phyloP scores from a whole-genome alignment of 495 filamentous ascomycete species.

The Neurospora tetraspora region DNA sequence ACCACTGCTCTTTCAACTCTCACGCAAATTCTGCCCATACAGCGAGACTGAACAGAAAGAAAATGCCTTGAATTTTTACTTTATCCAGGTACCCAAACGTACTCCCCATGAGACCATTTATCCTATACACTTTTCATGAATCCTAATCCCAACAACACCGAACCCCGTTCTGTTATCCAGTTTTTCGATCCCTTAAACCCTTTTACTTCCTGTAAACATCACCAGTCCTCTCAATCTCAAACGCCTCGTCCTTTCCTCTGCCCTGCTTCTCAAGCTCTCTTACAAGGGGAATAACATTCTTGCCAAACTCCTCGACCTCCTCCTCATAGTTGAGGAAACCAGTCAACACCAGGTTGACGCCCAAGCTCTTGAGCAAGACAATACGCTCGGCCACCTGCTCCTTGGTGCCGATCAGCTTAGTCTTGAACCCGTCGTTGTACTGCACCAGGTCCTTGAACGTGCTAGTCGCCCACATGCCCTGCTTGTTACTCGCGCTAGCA shows the following conservation, averaged over 20 bases:
- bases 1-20: neutral
- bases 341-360: slow-evolving; percentile 31
- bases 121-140: neutral
- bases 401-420: slow-evolving; percentile 39
- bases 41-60: neutral
- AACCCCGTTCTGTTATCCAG: neutral
- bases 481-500: slow-evolving; percentile 28
- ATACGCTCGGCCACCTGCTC: slow-evolving; percentile 40
- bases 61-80: neutral
- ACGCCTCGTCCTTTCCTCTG: slow-evolving; percentile 32
- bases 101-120: neutral
- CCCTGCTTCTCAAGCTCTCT: slow-evolving; percentile 34
- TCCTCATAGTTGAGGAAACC: slow-evolving; percentile 40
- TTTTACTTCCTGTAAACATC: slow-evolving; percentile 24
- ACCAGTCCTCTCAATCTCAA: slow-evolving; percentile 32
- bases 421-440: slow-evolving; percentile 44
- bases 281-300: slow-evolving; percentile 32
- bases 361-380: slow-evolving; percentile 35
- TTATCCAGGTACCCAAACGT: neutral
- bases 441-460: slow-evolving; percentile 40
- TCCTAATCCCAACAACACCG: neutral
- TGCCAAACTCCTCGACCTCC: slow-evolving; percentile 37
- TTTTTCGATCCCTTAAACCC: neutral
- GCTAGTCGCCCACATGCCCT: slow-evolving; percentile 38
- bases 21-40: neutral